These are phyloP conservation scores for Coemansia sp. DNA, from an alignment of 192 early-diverging fungal genomes.

Conservation along the genomic window DNA sequence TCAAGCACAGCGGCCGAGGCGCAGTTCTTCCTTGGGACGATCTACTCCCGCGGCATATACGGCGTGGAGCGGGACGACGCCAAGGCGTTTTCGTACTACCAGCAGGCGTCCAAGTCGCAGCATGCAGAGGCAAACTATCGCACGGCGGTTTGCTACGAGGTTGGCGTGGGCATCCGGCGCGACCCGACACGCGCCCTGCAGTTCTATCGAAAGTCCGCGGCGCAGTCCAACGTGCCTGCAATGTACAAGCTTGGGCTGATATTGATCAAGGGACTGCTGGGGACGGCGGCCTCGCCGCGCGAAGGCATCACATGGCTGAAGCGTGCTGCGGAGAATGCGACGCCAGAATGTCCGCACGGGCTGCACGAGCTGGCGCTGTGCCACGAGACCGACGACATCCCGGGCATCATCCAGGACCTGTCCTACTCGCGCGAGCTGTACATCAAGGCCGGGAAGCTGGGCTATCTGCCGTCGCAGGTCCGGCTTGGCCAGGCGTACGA, in stretches of 20 bases:
- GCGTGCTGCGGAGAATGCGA: conserved; percentile 85
- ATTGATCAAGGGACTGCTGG: conserved; percentile 80
- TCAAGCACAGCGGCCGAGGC: conserved; percentile 83
- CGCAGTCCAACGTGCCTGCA: conserved; percentile 84
- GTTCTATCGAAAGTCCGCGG: conserved; percentile 92
- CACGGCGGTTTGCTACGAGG: conserved; percentile 94
- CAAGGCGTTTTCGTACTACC: conserved; percentile 87
- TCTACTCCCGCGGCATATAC: conserved; percentile 82
- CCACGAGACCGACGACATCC: conserved; percentile 75
- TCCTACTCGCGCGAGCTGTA: conserved; percentile 89
- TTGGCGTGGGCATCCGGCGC: conserved; percentile 88
- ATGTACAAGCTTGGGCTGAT: conserved; percentile 99
- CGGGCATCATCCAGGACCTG: conserved; percentile 75
- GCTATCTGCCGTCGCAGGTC: conserved; percentile 91
- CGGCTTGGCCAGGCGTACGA: conserved; percentile 92
- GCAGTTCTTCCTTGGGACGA: conserved; percentile 88
- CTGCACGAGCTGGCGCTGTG: conserved; percentile 89
- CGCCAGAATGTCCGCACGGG: conserved; percentile 87
- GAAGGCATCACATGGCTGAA: conserved; percentile 96
- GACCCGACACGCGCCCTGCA: conserved; percentile 80
- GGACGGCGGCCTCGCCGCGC: conserved; percentile 72
- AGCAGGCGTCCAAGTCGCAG: conserved; percentile 89
- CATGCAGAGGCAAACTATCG: conserved; percentile 93
- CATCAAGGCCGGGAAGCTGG: conserved; percentile 87
- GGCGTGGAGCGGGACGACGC: conserved; percentile 80